phyloP scores from a whole-genome alignment of 2,329 filamentous ascomycete species.

The Apiospora pterosperma region DNA sequence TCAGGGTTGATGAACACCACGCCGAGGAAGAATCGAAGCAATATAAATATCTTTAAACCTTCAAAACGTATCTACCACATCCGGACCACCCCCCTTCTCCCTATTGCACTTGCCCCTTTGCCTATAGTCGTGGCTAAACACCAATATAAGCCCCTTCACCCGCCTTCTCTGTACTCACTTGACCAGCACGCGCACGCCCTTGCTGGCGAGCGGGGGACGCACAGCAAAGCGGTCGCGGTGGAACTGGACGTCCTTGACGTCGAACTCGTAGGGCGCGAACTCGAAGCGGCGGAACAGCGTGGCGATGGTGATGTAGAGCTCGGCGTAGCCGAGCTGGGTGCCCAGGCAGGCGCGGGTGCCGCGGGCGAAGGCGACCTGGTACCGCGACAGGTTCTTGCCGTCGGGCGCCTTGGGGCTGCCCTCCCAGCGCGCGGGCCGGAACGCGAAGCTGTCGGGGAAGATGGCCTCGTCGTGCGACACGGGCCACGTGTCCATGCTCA shows the following conservation, averaged over 20 bases:
- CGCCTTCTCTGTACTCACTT: too few species aligned
- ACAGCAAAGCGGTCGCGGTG: constrained; percentile 1
- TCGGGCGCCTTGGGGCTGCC: constrained; percentile 10
- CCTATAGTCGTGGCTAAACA: too few species aligned
- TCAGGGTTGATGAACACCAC: too few species aligned
- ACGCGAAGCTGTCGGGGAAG: constrained; percentile 12
- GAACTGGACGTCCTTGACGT: constrained; percentile 15
- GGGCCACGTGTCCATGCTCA: constrained; percentile 16
- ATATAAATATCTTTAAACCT: too few species aligned
- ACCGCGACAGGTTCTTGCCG: constrained; percentile 11
- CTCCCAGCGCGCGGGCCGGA: constrained; percentile 19
- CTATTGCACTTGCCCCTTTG: too few species aligned
- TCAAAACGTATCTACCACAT: too few species aligned
- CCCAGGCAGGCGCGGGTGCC: constrained; percentile 33
- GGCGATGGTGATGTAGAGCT: constrained; percentile 34
- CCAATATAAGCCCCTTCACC: too few species aligned
- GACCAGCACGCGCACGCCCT: constrained; percentile 11
- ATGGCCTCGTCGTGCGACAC: constrained; percentile 16
- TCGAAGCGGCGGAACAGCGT: constrained; percentile 44
- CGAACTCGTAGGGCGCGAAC: constrained; percentile 26
- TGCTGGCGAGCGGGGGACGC: constrained; percentile 8
- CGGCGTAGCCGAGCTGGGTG: constrained; percentile 26
- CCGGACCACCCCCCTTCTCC: too few species aligned
- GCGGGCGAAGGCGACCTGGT: constrained; percentile 27
- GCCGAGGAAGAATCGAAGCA: too few species aligned